Evolutionary conservation across 148 eudicot genomes (phyloP).

Genomic region (Mesembryanthemum crystallinum): DNA sequence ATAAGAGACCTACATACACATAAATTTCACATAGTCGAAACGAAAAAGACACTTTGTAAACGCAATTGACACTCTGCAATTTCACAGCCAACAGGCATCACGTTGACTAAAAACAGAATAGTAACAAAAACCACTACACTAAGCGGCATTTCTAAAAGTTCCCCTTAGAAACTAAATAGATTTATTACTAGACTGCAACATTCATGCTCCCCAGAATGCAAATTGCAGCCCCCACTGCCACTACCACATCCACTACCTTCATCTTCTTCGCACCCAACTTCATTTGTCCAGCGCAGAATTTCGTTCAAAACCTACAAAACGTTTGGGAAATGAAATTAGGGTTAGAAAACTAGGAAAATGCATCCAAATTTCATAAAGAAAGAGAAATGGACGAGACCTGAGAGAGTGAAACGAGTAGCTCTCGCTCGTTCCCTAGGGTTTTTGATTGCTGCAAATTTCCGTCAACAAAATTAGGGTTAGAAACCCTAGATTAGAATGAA

Average conservation of each 20-base stretch:
- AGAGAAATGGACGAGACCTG: constrained; percentile 35
- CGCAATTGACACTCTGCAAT: too few relatives aligned
- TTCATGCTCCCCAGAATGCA: constrained; percentile 33
- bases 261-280: too few relatives aligned
- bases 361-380: background rate
- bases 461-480: background rate
- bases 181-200: constrained; percentile 4
- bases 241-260: constrained; percentile 4
- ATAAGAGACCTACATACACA: too few relatives aligned
- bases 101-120: background rate
- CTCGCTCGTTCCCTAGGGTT: constrained; percentile 31
- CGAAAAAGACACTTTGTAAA: too few relatives aligned
- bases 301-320: constrained; percentile 40
- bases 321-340: background rate
- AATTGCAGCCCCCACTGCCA: constrained; percentile 10
- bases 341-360: background rate
- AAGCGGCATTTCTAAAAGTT: too few relatives aligned
- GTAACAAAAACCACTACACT: too few relatives aligned
- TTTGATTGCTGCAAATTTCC: constrained; percentile 37
- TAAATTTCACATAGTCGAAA: too few relatives aligned
- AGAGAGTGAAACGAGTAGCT: constrained; percentile 45
- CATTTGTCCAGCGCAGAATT: constrained; percentile 52
- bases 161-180: too few relatives aligned
- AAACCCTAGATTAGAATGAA: background rate
- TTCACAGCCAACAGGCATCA: background rate